Conservation (phyloP, 1,284 basidiomycete genomes). For the Heterobasidion annosum region DNA sequence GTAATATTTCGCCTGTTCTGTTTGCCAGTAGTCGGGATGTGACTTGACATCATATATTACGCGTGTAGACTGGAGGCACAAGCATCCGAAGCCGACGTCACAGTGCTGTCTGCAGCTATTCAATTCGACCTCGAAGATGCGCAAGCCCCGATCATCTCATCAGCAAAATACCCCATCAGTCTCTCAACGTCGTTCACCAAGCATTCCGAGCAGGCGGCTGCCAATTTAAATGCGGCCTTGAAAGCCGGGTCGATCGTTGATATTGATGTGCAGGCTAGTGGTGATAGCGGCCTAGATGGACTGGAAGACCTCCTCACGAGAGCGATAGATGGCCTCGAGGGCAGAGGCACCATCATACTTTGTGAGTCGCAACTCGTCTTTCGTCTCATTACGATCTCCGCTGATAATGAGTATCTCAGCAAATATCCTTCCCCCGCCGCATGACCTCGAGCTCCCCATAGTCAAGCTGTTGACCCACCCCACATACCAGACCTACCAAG, state of each 20-base stretch:
- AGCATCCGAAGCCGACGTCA: constrained; percentile 7
- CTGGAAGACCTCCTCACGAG: constrained; percentile 70
- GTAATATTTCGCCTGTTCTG: constrained; percentile 1
- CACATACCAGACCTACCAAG: constrained; percentile 66
- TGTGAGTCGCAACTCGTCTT: constrained; percentile 38
- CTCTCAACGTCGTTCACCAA: constrained; percentile 48
- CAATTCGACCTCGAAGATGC: constrained; percentile 50
- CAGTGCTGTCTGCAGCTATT: constrained; percentile 34
- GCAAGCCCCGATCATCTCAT: constrained; percentile 22
- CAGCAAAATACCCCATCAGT: constrained; percentile 35
- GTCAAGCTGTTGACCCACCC: constrained; percentile 73
- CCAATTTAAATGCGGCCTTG: constrained; percentile 57
- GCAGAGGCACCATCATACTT: constrained; percentile 55
- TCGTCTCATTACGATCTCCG: neutral
- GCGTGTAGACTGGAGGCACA: constrained; percentile 10
- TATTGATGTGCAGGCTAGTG: constrained; percentile 49
- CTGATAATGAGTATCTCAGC: constrained; percentile 33
- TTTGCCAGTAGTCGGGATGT: neutral
- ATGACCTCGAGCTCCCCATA: constrained; percentile 60
- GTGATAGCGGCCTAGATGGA: constrained; percentile 39
- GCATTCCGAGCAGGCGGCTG: constrained; percentile 34
- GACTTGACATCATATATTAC: neutral
- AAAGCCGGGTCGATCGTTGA: constrained; percentile 53
- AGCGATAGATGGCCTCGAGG: constrained; percentile 32
- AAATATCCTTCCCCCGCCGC: constrained; percentile 79